These are phyloP conservation scores for Yarrowia yakushimensis DNA, from an alignment of 805 yeast genomes.

Conservation along the genomic window DNA sequence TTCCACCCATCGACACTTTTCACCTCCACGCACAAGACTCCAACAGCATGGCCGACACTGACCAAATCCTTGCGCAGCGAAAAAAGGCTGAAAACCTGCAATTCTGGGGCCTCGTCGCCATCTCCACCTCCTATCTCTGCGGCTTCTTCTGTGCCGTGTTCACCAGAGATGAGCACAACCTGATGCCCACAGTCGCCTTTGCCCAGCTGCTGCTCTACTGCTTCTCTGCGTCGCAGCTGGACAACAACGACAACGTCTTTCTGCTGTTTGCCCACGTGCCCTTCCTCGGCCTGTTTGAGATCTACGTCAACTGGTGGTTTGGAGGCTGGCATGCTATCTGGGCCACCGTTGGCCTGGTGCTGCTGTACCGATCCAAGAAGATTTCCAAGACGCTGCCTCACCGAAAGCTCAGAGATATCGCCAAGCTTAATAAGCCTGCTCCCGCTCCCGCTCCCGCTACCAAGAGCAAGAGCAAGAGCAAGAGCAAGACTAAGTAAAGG, in stretches of 20 bases:
- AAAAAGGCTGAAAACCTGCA: conserved; percentile 5
- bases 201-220: conserved; percentile 7
- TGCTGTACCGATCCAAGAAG: conserved; percentile 3
- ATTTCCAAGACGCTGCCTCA: neutral
- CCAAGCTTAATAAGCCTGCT: neutral
- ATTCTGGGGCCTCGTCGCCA: conserved; percentile 18
- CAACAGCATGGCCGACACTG: neutral
- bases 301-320: conserved; percentile 23
- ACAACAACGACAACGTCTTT: conserved; percentile 1
- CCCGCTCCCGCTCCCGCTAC: neutral
- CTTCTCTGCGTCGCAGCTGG: conserved; percentile 14
- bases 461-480: neutral
- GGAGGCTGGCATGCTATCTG: conserved; percentile 11
- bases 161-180: neutral
- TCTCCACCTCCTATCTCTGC: neutral
- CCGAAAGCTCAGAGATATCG: conserved; percentile 3
- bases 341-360: neutral
- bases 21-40: neutral
- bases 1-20: conserved; percentile 6
- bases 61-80: neutral
- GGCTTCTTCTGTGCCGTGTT: neutral
- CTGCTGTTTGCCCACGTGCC: conserved; percentile 7
- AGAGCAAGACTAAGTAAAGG: neutral
- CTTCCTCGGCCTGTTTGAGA: neutral
- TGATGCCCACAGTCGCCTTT: conserved; percentile 10